Conservation (phyloP, 345 rosid genomes). For the Anastatica hierochuntica region DNA sequence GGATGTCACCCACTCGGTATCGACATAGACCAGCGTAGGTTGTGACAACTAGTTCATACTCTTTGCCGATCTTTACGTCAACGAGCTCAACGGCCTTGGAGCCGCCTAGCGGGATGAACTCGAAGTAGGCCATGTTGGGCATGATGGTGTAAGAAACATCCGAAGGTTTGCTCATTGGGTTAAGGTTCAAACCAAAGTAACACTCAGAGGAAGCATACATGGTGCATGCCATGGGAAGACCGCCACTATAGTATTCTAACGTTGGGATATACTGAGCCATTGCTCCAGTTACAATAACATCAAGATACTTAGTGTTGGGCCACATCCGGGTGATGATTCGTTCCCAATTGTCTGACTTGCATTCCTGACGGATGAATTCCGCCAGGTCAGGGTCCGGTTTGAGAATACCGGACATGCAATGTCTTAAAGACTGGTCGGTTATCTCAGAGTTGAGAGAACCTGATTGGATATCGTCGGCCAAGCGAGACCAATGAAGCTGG, state of each 20-base stretch:
- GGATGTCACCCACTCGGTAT: conserved; percentile 92
- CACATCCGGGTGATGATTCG: conserved; percentile 64
- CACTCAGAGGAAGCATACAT: conserved; percentile 98
- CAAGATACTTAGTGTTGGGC: conserved; percentile 85
- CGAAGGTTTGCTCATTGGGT: conserved; percentile 74
- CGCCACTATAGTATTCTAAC: conserved; percentile 75
- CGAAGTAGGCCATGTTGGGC: conserved; percentile 97
- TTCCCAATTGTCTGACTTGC: conserved; percentile 58
- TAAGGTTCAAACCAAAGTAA: conserved; percentile 80
- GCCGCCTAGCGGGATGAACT: conserved; percentile 61
- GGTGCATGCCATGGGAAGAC: conserved; percentile 81
- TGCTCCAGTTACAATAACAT: conserved; percentile 90
- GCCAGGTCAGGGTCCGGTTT: conserved; percentile 57
- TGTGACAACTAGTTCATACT: conserved; percentile 81
- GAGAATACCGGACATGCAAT: conserved; percentile 32
- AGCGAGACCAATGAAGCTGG: conserved; percentile 63
- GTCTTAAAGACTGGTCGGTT: conserved; percentile 38
- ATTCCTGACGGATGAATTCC: conserved; percentile 36
- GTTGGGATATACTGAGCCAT: conserved; percentile 98
- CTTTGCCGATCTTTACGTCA: conserved; percentile 73
- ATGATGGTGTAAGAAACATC: conserved; percentile 86
- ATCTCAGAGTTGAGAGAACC: conserved; percentile 47
- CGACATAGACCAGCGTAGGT: conserved; percentile 78
- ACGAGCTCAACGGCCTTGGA: conserved; percentile 43
- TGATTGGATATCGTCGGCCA: conserved; percentile 50